Conservation (phyloP, 2,329 filamentous ascomycete species). For the Colletotrichum noveboracense region DNA sequence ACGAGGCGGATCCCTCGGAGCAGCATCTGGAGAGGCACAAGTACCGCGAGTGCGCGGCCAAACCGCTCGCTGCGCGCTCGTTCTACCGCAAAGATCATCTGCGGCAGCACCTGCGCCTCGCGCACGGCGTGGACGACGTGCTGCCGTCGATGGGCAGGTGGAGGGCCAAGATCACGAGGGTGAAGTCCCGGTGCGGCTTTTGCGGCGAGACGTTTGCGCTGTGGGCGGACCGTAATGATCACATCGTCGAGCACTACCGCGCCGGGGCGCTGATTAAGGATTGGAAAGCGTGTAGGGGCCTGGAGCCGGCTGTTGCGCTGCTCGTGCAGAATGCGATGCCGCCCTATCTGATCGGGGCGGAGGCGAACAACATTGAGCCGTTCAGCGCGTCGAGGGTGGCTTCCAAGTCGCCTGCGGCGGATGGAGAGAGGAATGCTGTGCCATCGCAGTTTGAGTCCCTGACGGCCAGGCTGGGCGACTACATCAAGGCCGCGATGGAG, state of each 20-base stretch:
- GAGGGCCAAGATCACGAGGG: background rate
- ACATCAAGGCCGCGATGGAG: background rate
- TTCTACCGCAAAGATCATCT: background rate
- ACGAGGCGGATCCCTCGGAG: background rate
- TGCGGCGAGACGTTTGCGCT: background rate
- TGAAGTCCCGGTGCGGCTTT: background rate
- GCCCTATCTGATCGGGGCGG: background rate
- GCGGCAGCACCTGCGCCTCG: background rate
- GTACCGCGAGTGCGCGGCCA: background rate
- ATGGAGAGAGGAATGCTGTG: fast-evolving
- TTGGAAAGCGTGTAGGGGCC: background rate
- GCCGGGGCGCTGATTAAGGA: background rate
- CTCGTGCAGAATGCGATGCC: background rate
- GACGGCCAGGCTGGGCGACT: background rate
- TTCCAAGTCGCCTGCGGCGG: background rate
- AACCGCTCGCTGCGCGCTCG: background rate
- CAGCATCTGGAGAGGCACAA: background rate
- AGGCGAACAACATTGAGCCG: background rate
- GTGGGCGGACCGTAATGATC: background rate
- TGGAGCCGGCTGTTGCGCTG: background rate
- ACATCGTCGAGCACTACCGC: background rate
- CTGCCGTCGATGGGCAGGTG: background rate
- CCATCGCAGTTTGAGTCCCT: background rate
- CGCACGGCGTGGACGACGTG: background rate
- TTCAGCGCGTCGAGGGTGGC: background rate